Evolutionary conservation across 2,329 filamentous ascomycete genomes (phyloP), one percentile per base, ranked within the genome.

Genomic region (Pyricularia grisea): DNA sequence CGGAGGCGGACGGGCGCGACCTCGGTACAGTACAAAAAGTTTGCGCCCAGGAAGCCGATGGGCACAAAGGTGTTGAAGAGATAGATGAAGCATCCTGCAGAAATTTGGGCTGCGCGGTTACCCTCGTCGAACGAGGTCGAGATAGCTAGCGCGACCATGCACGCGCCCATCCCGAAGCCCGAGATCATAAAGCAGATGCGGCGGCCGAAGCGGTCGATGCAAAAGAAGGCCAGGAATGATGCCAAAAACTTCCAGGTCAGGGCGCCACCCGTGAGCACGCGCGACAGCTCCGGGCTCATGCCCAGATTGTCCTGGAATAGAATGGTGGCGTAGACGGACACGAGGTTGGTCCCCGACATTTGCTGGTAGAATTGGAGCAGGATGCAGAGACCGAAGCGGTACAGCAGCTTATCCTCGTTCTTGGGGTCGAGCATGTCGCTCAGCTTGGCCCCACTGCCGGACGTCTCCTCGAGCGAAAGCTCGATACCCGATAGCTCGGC

Each of bases 31-130:
- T 88, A 88, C 17, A 88, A 78, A 76, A 87, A 88, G 72, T 86
- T 87, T 42, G 84, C 81, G 1, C 86, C 85, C 0, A 87, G 79
- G 77, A 86, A 87, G 0, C 85, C 86, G 69, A 87, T 83, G 0
- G 84, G 85, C 63, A 87, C 83, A 76, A 88, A 88, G 73, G 84
- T 84, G 76, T 87, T 85, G 78, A 86, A 89, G 65, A 86, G 75
- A 75, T 85, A 88, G 66, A 88, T 80, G 75, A 87, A 87, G 71
- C 84, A 80, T 0, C 83, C 84, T 1, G 83, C 83, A 0, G 81
- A 81, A 61, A 87, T 81, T 70, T 83, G 80, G 2, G 85, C 81
- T 1, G 78, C 71, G 5, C 78, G 78, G 75, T 84, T 84, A 12
- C 75, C 74, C 55, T 76, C 78, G 7, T 81, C 79, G 73, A 81